Conservation (phyloP, 441 rosid species). For the Metrosideros polymorpha region DNA sequence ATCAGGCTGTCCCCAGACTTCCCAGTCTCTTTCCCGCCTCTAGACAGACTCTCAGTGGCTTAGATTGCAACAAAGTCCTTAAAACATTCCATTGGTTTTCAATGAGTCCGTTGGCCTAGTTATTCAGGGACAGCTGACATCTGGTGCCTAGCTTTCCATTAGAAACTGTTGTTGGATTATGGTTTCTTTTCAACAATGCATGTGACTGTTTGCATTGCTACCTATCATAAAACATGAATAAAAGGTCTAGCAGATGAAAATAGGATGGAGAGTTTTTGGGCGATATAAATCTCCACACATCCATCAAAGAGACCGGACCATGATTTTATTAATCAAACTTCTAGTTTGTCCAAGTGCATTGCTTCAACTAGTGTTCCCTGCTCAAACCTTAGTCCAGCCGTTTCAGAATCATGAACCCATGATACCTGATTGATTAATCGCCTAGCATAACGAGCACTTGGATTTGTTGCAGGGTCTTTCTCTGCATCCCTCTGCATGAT, state of each 20-base stretch:
- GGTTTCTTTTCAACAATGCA: neutral
- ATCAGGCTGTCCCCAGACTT: neutral
- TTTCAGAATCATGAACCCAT: slow-evolving; percentile 12
- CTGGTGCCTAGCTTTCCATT: neutral
- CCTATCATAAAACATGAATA: neutral
- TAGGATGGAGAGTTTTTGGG: neutral
- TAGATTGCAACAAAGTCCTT: neutral
- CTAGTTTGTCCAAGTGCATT: neutral
- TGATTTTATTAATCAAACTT: neutral
- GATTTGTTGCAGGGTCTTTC: slow-evolving; percentile 52
- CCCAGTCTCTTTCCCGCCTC: neutral
- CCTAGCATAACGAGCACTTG: slow-evolving; percentile 52
- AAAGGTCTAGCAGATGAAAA: neutral
- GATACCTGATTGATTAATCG: slow-evolving; percentile 72
- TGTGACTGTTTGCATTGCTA: neutral
- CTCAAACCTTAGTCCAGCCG: neutral
- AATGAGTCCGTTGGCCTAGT: neutral
- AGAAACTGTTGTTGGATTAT: neutral
- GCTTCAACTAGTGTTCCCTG: neutral
- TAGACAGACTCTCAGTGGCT: neutral
- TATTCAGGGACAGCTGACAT: neutral
- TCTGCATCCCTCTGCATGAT: slow-evolving; percentile 71
- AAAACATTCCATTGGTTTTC: neutral
- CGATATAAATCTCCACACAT: neutral
- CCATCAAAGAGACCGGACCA: neutral